Evolutionary conservation across 1,139 yeast species (phyloP), one percentile per base, ranked within the genome.

Genomic region (Tardiomyces blankii): DNA sequence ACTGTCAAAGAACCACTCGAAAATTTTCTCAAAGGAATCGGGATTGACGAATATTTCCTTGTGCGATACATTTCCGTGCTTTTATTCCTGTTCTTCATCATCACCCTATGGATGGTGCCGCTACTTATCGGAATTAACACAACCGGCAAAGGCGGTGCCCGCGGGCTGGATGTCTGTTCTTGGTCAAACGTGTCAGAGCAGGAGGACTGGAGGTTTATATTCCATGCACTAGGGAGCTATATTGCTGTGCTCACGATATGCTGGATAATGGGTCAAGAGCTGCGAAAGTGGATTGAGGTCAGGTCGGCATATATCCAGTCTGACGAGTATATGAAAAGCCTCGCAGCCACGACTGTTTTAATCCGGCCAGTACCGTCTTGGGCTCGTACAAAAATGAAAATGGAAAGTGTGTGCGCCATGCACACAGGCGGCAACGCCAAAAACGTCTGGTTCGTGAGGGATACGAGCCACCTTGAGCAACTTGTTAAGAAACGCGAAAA

Each of bases 31-130:
- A 41, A 47, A 0, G 44, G 42, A 3, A 52, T 52, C 7, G 65
- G 64, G 1, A 48, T 61, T 8, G 66, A 63, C 41, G 66, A 63
- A 1, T 63, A 60, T 46, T 63, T 62, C 46, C 60, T 62, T 40
- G 50, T 63, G 14, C 45, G 67, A 9, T 63, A 55, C 44, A 35
- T 60, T 16, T 32, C 50, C 6, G 52, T 63, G 30, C 52, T 57
- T 4, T 45, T 57, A n/a, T 19, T 45, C 4, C 14, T 55, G 2
- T 53, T 53, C 45, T 44, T 47, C 0, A 43, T 41, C 2, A 42
- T 56, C 18, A 53, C 57, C 6, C 28, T 52, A 0, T 44, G 54
- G 1, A 42, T 57, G 23, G 39, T 57, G 6, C 59, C 64, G 0
- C 40, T 57, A 2, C 48, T 63, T 28, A 44, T 62, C 16, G 60